Percentiles rank a stretch among this genome's conserved stretches.
These are phyloP conservation scores for Agrocybe praecox DNA, from an alignment of 768 basidiomycete genomes.

Conservation along the genomic window DNA sequence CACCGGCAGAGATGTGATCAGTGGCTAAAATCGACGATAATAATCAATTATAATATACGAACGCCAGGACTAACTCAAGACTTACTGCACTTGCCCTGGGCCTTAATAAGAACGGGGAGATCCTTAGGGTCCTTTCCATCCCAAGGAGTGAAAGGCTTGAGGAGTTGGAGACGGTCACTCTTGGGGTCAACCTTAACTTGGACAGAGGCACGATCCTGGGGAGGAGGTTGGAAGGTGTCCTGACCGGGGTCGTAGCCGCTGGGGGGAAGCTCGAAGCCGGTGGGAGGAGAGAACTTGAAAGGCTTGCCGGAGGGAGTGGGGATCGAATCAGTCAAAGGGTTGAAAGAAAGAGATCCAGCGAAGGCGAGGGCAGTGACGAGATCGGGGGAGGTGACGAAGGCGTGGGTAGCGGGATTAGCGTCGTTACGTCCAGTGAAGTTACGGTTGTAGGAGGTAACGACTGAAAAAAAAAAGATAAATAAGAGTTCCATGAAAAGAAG, in stretches of 20 bases:
- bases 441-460: conserved; percentile 99
- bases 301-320: conserved; percentile 89
- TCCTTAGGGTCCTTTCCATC: conserved; percentile 90
- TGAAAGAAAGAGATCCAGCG: conserved; percentile 93
- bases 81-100: conserved; percentile 97
- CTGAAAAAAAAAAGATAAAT: conserved; percentile 36
- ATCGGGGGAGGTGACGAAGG: conserved; percentile 92
- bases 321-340: conserved; percentile 92
- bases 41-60: conserved; percentile 2
- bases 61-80: too few species aligned
- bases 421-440: conserved; percentile 99
- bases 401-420: conserved; percentile 98
- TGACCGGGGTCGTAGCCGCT: conserved; percentile 96
- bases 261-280: conserved; percentile 92
- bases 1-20: conserved; percentile 96
- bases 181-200: conserved; percentile 83
- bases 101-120: conserved; percentile 96
- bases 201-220: conserved; percentile 80
- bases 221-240: conserved; percentile 96
- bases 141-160: conserved; percentile 90
- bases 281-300: conserved; percentile 95
- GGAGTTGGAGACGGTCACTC: conserved; percentile 88
- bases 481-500: not conserved
- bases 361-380: conserved; percentile 97
- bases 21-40: conserved; percentile 50